Conservation (phyloP, 768 basidiomycete species). For the Infundibulicybe gibba region DNA sequence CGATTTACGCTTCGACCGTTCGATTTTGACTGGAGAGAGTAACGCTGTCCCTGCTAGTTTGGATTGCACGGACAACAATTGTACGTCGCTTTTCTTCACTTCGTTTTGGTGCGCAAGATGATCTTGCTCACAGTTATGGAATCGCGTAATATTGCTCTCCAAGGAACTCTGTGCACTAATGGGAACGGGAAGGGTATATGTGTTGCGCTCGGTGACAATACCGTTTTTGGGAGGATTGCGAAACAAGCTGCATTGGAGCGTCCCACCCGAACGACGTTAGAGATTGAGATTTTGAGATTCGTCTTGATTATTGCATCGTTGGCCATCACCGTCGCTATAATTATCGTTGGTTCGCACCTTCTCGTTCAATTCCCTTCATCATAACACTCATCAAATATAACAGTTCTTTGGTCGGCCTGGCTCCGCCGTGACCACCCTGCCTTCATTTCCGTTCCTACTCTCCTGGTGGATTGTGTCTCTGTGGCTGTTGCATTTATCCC, state of each 20-base stretch:
- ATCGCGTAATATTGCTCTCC: conserved; percentile 58
- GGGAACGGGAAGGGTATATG: conserved; percentile 46
- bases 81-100: conserved; percentile 12
- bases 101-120: conserved; percentile 2
- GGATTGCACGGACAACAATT: conserved; percentile 31
- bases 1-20: conserved; percentile 60
- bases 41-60: conserved; percentile 23
- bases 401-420: conserved; percentile 25
- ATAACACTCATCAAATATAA: background rate
- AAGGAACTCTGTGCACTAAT: conserved; percentile 48
- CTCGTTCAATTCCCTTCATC: conserved; percentile 1
- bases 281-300: conserved; percentile 52
- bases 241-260: conserved; percentile 33
- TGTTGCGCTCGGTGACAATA: conserved; percentile 45
- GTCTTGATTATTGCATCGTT: conserved; percentile 47
- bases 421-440: conserved; percentile 31
- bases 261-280: conserved; percentile 41
- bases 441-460: conserved; percentile 43
- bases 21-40: conserved; percentile 64
- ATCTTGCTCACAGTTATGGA: conserved; percentile 20
- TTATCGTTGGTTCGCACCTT: conserved; percentile 43
- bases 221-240: conserved; percentile 41
- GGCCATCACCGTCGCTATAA: conserved; percentile 36
- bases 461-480: conserved; percentile 54
- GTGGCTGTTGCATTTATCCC: conserved; percentile 42